Percentiles rank a stretch among this genome's conserved stretches.
These are phyloP conservation scores for Boletus rubroflammeus DNA, from an alignment of 768 basidiomycete species.

Conservation along the genomic window DNA sequence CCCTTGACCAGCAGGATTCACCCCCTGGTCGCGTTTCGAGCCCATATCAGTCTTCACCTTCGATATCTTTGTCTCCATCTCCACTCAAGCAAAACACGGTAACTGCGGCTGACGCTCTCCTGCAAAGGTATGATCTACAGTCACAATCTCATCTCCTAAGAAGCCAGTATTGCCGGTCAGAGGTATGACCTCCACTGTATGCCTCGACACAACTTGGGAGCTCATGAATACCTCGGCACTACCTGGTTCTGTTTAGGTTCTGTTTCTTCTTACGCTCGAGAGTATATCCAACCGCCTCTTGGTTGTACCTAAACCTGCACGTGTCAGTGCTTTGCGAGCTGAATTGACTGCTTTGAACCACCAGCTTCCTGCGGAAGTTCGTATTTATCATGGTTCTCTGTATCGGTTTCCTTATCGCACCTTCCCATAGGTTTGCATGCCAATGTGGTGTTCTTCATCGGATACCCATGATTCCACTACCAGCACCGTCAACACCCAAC, in stretches of 20 bases:
- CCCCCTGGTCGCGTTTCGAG: conserved; percentile 35
- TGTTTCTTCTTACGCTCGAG: conserved; percentile 85
- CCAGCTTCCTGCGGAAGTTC: conserved; percentile 91
- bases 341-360: conserved; percentile 95
- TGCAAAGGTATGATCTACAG: conserved; percentile 63
- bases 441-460: conserved; percentile 81
- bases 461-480: conserved; percentile 44
- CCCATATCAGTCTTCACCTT: conserved; percentile 71
- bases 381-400: conserved; percentile 4
- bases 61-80: conserved; percentile 49
- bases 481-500: conserved; percentile 39
- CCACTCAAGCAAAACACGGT: conserved; percentile 43
- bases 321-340: conserved; percentile 93
- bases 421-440: conserved; percentile 69
- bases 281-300: conserved; percentile 89
- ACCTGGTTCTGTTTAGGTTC: conserved; percentile 46
- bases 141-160: conserved; percentile 73
- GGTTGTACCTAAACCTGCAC: conserved; percentile 88
- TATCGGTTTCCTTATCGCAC: background rate
- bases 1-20: conserved; percentile 63
- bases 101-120: conserved; percentile 50
- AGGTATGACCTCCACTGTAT: conserved; percentile 46
- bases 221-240: background rate
- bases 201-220: background rate
- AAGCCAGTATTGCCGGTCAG: conserved; percentile 84